These are phyloP conservation scores for Artemisia argyi DNA, from an alignment of 129 eudicot species.

Conservation along the genomic window DNA sequence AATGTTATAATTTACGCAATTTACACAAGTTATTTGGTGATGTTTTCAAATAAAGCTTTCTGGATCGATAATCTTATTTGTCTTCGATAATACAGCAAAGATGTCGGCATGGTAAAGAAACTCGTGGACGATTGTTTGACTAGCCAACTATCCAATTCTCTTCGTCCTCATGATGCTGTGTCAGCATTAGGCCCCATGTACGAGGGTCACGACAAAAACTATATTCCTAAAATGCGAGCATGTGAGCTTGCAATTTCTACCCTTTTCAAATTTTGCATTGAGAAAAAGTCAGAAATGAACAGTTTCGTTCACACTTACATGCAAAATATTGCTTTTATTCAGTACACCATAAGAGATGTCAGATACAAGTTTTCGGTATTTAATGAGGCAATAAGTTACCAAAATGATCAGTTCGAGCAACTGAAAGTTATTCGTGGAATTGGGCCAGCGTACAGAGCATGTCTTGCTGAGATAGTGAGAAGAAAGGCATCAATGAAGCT, in stretches of 20 bases:
- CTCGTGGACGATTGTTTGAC: constrained; percentile 80
- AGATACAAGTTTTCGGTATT: constrained; percentile 83
- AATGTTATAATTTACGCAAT: not conserved
- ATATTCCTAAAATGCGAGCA: constrained; percentile 72
- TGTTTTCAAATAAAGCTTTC: not conserved
- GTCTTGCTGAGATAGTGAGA: constrained; percentile 94
- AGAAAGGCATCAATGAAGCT: constrained; percentile 92
- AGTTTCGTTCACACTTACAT: constrained; percentile 76
- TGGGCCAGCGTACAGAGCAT: constrained; percentile 76
- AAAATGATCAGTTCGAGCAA: constrained; percentile 69
- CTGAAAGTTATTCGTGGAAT: constrained; percentile 75
- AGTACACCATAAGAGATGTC: constrained; percentile 79
- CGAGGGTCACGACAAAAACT: constrained; percentile 71
- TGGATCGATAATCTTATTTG: constrained; percentile 5
- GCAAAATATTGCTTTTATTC: constrained; percentile 92
- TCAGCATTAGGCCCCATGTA: constrained; percentile 96
- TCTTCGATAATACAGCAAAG: constrained; percentile 67
- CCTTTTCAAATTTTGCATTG: constrained; percentile 58
- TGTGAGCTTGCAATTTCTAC: constrained; percentile 72
- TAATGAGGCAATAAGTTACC: constrained; percentile 83
- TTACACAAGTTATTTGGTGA: not conserved
- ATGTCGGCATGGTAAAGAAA: constrained; percentile 74
- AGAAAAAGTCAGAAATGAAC: constrained; percentile 84
- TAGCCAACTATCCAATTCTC: constrained; percentile 65
- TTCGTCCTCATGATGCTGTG: constrained; percentile 94